Conservation (phyloP, 208 protist species). For the Porcisia hertigi region DNA sequence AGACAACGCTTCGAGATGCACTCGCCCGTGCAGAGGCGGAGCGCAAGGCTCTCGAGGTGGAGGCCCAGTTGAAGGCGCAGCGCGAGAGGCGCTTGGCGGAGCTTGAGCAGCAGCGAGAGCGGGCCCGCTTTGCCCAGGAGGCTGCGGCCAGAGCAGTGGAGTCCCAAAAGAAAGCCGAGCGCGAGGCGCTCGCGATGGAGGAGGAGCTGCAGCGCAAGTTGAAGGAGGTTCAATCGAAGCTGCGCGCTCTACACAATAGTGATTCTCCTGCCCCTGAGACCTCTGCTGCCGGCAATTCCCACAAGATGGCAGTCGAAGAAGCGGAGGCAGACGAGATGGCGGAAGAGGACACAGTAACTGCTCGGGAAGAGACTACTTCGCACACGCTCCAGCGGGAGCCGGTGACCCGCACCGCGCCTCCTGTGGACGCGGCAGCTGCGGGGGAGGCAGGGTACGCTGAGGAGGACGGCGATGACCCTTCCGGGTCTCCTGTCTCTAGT, state of each 20-base stretch:
- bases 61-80: slow-evolving; percentile 56
- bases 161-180: slow-evolving; percentile 65
- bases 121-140: slow-evolving; percentile 56
- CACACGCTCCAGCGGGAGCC: background rate
- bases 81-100: slow-evolving; percentile 51
- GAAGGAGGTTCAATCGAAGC: slow-evolving; percentile 50
- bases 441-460: background rate
- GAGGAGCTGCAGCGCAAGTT: slow-evolving; percentile 63
- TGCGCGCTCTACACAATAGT: slow-evolving; percentile 28
- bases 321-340: background rate
- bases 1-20: slow-evolving; percentile 28
- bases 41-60: slow-evolving; percentile 54
- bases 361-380: background rate
- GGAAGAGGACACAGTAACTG: slow-evolving; percentile 8
- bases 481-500: slow-evolving; percentile 10
- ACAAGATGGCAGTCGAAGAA: background rate
- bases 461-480: slow-evolving; percentile 4
- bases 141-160: slow-evolving; percentile 61
- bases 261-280: background rate
- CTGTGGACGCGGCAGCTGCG: background rate
- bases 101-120: slow-evolving; percentile 64
- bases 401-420: background rate
- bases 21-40: slow-evolving; percentile 40
- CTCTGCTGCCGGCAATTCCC: background rate
- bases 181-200: slow-evolving; percentile 60